Conservation (phyloP, 768 basidiomycete species). For the Boletales sp. region DNA sequence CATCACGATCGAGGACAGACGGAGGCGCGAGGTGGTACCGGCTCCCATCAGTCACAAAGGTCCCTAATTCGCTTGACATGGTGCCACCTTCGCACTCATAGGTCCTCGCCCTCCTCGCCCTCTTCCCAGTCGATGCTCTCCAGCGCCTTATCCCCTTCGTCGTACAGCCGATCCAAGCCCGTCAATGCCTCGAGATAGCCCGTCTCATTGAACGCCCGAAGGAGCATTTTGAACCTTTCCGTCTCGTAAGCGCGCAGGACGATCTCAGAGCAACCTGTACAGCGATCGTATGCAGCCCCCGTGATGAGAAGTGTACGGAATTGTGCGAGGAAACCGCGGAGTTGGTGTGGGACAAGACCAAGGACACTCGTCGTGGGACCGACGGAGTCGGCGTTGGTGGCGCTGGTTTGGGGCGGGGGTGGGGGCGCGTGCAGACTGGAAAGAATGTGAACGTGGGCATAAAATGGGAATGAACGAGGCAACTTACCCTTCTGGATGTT, state of each 20-base stretch:
- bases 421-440: constrained; percentile 63
- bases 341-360: constrained; percentile 89
- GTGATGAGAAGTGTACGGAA: constrained; percentile 83
- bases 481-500: constrained; percentile 82
- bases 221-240: constrained; percentile 77
- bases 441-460: neutral
- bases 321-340: constrained; percentile 85
- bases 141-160: constrained; percentile 68
- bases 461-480: neutral
- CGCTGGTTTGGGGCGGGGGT: constrained; percentile 45
- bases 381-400: constrained; percentile 9
- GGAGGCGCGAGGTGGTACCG: too few relatives aligned
- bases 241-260: constrained; percentile 79
- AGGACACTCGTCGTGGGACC: constrained; percentile 51
- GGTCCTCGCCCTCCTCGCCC: constrained; percentile 31
- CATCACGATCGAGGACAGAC: too few relatives aligned
- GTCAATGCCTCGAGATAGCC: constrained; percentile 73
- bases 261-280: constrained; percentile 86
- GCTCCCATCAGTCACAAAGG: too few relatives aligned
- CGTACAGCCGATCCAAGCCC: constrained; percentile 73
- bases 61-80: too few relatives aligned
- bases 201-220: constrained; percentile 78
- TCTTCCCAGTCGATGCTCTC: constrained; percentile 79
- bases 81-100: too few relatives aligned
- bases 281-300: constrained; percentile 81